A percentile compares a stretch with the other conserved stretches of the same genome.
These are phyloP conservation scores for Magnusiomyces paraingens DNA, from an alignment of 1,139 yeast species.

Conservation along the genomic window DNA sequence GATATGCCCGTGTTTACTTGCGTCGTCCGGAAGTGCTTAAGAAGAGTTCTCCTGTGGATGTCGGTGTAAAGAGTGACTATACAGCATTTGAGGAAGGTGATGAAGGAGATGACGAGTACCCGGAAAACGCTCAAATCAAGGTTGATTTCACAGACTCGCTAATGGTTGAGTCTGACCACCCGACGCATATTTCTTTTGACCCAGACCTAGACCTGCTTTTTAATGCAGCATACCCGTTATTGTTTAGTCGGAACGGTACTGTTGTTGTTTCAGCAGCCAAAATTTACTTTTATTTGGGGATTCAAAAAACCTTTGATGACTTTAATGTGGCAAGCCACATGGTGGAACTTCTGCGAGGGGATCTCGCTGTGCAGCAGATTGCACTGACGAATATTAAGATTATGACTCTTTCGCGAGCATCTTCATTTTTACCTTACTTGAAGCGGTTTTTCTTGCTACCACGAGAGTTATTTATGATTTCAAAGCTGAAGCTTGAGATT, in stretches of 20 bases:
- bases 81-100: constrained; percentile 18
- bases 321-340: constrained; percentile 47
- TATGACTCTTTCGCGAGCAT: constrained; percentile 38
- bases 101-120: constrained; percentile 13
- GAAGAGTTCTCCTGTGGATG: constrained; percentile 6
- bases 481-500: constrained; percentile 56
- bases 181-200: constrained; percentile 36
- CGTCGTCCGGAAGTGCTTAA: constrained; percentile 40
- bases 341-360: constrained; percentile 38
- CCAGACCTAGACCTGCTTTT: constrained; percentile 53
- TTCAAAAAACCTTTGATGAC: constrained; percentile 44
- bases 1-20: constrained; percentile 59
- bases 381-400: constrained; percentile 31
- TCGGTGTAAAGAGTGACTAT: constrained; percentile 10
- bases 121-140: neutral
- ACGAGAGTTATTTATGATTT: constrained; percentile 43
- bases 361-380: constrained; percentile 30
- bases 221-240: constrained; percentile 40
- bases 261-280: constrained; percentile 58
- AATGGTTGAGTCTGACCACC: constrained; percentile 8
- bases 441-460: constrained; percentile 57
- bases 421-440: constrained; percentile 43
- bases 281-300: constrained; percentile 48
- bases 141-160: neutral
- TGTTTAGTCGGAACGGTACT: constrained; percentile 49